Evolutionary conservation across 257 asterid genomes (phyloP), one percentile per base, ranked within the genome.

Genomic region (Prunella vulgaris): DNA sequence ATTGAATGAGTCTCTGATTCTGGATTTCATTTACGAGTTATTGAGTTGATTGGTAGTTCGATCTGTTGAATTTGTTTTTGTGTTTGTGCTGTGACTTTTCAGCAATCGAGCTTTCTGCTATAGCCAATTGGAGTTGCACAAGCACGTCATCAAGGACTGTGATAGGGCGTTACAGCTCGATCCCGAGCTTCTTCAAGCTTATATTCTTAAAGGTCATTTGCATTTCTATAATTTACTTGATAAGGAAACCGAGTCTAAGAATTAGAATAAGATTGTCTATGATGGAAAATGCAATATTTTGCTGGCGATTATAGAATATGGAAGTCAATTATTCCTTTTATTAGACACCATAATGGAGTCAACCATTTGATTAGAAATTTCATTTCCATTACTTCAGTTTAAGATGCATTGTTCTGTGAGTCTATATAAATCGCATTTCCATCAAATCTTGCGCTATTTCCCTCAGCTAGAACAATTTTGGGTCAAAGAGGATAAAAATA

Each of bases 51-150:
- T 75, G 57, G 48, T 80, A 35, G 40, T 60, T 73, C 76, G 70
- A 77, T 78, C 69, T 69, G 73, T 51, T 62, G 27, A 66, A 60
- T 72, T 79, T 37, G 20, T 18, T 38, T 49, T 63, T 8, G 52
- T 59, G 4, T 67, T 14, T 8, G 44, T 62, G 49, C 37, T 68
- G 48, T 68, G 72, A 38, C 37, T 44, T 75, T 73, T 64, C 83
- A 88, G 99, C 83, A 93, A 93, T 79, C 94, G 99, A 83, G 97
- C 97, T 27, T 93, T 79, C 74, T 90, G 99, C 80, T 93, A 88
- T 79, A 90, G 97, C 82, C 94, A 93, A 84, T 76, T 93, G 96
- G 99, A 93, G 85, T 73, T 93, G 81, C 90, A 90, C 86, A 93
- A 93, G 84, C 99, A 93, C 48, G 99, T 79, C 33, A 77, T 93